Percentiles rank a stretch among this genome's conserved stretches.
phyloP scores from a whole-genome alignment of 257 asterid species.

The Solanum appendiculatum region DNA sequence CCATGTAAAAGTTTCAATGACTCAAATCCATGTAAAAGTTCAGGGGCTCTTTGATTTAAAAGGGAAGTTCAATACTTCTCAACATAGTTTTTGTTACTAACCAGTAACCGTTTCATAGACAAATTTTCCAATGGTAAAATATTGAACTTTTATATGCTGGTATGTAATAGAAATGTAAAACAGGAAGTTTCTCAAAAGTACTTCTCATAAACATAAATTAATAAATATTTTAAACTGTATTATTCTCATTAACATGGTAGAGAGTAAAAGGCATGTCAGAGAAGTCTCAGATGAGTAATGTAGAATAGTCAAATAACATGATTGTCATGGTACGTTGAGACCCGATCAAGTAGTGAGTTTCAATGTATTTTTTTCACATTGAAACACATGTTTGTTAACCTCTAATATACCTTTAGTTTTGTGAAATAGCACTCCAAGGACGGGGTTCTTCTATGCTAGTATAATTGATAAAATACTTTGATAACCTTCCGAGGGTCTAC shows the following conservation, averaged over 20 bases:
- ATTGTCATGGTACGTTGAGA: background rate
- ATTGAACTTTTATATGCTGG: background rate
- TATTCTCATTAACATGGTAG: background rate
- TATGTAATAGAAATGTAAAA: background rate
- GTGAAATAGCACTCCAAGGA: background rate
- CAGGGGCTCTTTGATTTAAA: background rate
- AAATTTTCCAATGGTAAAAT: background rate
- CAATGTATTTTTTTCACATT: background rate
- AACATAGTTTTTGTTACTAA: background rate
- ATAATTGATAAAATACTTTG: background rate
- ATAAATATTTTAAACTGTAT: background rate
- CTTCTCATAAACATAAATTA: background rate
- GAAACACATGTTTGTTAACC: background rate
- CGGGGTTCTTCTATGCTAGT: background rate
- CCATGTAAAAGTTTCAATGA: background rate
- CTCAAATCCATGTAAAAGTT: background rate
- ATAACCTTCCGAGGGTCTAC: background rate
- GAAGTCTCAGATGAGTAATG: background rate
- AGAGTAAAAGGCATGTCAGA: background rate
- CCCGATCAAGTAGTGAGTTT: background rate
- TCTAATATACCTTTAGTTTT: background rate
- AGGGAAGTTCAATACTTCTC: background rate
- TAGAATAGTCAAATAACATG: background rate
- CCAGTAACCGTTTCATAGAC: background rate
- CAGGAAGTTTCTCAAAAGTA: background rate